Conservation (phyloP, 2,329 filamentous ascomycete species). For the Exophiala oligosperma region DNA sequence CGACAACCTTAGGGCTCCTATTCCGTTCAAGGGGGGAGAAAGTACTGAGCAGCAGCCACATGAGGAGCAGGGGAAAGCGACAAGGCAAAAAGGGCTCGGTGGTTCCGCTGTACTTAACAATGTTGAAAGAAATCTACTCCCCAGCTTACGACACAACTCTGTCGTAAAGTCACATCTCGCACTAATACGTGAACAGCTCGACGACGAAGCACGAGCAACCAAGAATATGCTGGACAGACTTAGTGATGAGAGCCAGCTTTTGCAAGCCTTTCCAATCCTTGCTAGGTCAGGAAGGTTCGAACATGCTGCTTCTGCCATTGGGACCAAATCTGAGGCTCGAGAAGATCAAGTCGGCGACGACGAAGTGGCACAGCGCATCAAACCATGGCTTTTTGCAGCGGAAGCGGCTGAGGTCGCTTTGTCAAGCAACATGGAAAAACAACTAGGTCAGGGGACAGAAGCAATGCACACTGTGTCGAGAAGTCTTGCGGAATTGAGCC, state of each 20-base stretch:
- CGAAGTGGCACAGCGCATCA: conserved; percentile 15
- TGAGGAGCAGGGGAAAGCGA: not conserved
- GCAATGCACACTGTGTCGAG: conserved; percentile 15
- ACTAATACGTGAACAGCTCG: conserved; percentile 13
- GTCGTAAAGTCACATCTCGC: conserved; percentile 7
- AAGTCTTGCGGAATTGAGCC: conserved; percentile 13
- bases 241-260: conserved; percentile 30
- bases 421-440: conserved; percentile 8
- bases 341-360: conserved; percentile 2
- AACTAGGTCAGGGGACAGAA: conserved; percentile 15
- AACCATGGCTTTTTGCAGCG: conserved; percentile 28
- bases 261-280: conserved; percentile 24
- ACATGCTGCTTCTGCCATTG: conserved; percentile 11
- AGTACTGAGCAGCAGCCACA: not conserved
- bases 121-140: conserved; percentile 16
- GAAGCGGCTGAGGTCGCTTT: conserved; percentile 19
- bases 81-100: not conserved
- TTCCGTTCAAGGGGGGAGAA: not conserved
- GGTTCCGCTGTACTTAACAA: not conserved
- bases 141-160: conserved; percentile 10
- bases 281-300: conserved; percentile 14
- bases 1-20: conserved; percentile 2
- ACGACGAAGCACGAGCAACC: conserved; percentile 7
- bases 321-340: not conserved
- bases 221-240: conserved; percentile 24